Conservation (phyloP, 345 rosid species). For the Cardamine resedifolia region DNA sequence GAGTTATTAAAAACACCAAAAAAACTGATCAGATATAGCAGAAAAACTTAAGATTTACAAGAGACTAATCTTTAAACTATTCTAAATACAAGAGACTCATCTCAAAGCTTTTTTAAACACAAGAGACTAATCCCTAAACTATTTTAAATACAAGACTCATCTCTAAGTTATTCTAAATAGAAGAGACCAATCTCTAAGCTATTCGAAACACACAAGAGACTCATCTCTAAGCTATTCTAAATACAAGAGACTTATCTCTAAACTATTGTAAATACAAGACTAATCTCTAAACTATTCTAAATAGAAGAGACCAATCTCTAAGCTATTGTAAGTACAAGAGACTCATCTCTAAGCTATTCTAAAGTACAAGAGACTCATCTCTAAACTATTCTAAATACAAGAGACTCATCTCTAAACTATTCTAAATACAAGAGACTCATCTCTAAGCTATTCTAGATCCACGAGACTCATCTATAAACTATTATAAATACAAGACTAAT, state of each 20-base stretch:
- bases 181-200: not conserved
- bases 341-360: not conserved
- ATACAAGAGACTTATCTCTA: not conserved
- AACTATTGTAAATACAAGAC: not conserved
- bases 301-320: not conserved
- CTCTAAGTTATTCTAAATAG: not conserved
- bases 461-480: not conserved
- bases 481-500: not conserved
- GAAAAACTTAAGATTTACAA: not conserved
- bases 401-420: not conserved
- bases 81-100: not conserved
- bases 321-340: not conserved
- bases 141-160: not conserved
- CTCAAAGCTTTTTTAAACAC: not conserved
- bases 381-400: not conserved
- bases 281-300: not conserved
- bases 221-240: not conserved
- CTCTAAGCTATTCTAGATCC: not conserved
- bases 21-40: not conserved
- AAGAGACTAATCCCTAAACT: not conserved
- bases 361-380: not conserved
- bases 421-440: not conserved
- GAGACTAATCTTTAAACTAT: slow-evolving; percentile 1
- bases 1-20: too few species aligned
- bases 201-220: not conserved